Evolutionary conservation across 495 filamentous ascomycete genomes (phyloP), one percentile per base, ranked within the genome.

Genomic region (Xylaria acuta): DNA sequence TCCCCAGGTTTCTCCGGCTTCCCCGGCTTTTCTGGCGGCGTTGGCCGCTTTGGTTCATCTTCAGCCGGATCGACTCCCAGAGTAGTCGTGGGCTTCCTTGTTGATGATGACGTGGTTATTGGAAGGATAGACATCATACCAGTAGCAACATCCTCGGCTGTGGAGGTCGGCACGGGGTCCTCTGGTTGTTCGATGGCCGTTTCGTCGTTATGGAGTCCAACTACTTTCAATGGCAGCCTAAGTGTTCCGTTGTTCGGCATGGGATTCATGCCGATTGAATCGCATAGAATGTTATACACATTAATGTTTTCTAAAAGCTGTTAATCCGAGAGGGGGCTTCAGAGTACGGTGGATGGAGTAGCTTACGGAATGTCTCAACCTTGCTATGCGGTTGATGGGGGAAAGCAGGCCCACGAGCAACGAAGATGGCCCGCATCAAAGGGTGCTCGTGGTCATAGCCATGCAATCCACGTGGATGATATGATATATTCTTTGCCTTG

Each of bases 201-300:
- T 1, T 79, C 80, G 1, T 81, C 76, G n/a, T 82, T 75, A 72
- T 95, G 92, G 9, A 92, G 80, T 0, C 92, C 93, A 3, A 91
- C 77, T 5, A 93, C 85, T 75, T 88, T 87, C 32, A 98, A 80
- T 16, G 93, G 93, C 0, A 97, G 87, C 25, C 92, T 90, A 25
- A 97, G 78, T 0, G 94, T 97, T n/a, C 95, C 94, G 77, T 97
- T 97, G 77, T 95, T 96, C 0, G 92, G 86, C 34, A 84, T 85
- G 0, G 91, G 90, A 8, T 78, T 73, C 63, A 97, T 82, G 7
- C 90, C 90, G 41, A 98, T 78, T 1, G 92, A 92, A 75, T 97
- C 93, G 76, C 94, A 98, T 41, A 99, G 79, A 64, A 98, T 92
- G 74, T 97, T 97, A 78, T 98, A 98, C 1, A 99, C 93, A 74